These are phyloP conservation scores for Penicillium sp. DNA, from an alignment of 2,329 filamentous ascomycete genomes.

Conservation along the genomic window DNA sequence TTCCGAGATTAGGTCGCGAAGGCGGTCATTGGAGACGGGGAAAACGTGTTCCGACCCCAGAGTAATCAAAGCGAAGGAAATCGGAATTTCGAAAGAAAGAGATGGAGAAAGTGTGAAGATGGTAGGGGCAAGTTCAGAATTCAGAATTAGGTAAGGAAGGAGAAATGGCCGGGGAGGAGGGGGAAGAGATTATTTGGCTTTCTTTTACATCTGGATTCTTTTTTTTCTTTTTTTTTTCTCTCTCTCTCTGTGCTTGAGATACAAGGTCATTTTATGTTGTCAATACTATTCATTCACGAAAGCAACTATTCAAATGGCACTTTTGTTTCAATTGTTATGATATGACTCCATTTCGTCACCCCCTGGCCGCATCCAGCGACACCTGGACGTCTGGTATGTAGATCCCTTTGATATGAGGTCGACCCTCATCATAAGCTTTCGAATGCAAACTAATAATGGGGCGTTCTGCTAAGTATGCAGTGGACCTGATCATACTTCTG, in stretches of 20 bases:
- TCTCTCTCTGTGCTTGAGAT: background rate
- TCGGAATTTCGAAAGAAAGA: background rate
- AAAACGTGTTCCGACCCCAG: background rate
- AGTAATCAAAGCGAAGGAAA: background rate
- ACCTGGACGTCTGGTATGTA: constrained; percentile 21
- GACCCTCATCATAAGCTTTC: constrained; percentile 4
- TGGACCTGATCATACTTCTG: background rate
- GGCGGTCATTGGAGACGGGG: constrained; percentile 1
- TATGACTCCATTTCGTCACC: background rate
- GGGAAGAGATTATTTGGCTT: background rate
- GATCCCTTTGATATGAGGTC: constrained; percentile 24
- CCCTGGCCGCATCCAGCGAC: constrained; percentile 23
- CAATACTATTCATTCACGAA: background rate
- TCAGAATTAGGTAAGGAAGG: constrained; percentile 18
- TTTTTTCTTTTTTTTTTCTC: background rate
- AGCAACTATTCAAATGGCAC: background rate
- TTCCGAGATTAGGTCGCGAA: background rate
- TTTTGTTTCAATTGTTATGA: background rate
- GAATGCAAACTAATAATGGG: background rate
- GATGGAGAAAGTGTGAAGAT: background rate
- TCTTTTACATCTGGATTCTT: too few species aligned
- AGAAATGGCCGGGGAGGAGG: constrained; percentile 12
- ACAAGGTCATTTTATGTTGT: background rate
- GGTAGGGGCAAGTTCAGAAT: constrained; percentile 13
- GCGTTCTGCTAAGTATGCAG: background rate